Base-by-base conservation (phyloP, 2,329 filamentous ascomycete genomes). In the Botrytis cinerea region DNA sequence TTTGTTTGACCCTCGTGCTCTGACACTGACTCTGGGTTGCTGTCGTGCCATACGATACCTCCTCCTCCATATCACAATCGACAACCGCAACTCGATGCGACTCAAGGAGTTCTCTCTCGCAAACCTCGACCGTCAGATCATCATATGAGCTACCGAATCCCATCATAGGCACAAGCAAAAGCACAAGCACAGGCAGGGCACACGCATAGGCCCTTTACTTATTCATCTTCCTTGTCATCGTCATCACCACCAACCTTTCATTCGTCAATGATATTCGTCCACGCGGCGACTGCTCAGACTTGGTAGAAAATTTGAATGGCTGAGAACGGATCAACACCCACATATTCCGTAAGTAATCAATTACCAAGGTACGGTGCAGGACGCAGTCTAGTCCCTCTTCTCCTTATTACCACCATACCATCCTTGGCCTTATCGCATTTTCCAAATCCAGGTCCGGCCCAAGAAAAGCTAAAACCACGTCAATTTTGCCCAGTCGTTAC, bases 391-490 rank as follows among this genome's bases (percentile, higher is more conserved):
- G 51, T 9, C 38, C 38, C 38, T 38, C 38, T 38, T 7, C 51
- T 54, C 16, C 51, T 54, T 18, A 2, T n/a, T 51, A n/a, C 22
- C 10, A 38, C 63, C 25, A 22, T 46, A 46, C 63, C 45, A 67
- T 20, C 59, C 45, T 62, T 70, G 28, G 54, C 68, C 54, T 48
- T 62, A 46, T 70, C 54, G 14, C 32, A 38, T 62, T 70, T 28
- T 3, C 22, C 18, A 32, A 45, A 35, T 60, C 35, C 67, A 59
- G 67, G 57, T 45, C 20, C 57, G n/a, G 6, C 51, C 51, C 68
- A 60, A 45, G 32, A 68, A 35, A 62, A 28, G 60, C 22, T 61
- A 40, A 40, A 40, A 25, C 60, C 35, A 63, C 60, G 38, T 63
- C 60, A 28, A n/a, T 18, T 63, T 63, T 43, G 60, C 60, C 60